These are phyloP conservation scores for Erythrophleum ivorense DNA, from an alignment of 331 rosid species.

Conservation along the genomic window DNA sequence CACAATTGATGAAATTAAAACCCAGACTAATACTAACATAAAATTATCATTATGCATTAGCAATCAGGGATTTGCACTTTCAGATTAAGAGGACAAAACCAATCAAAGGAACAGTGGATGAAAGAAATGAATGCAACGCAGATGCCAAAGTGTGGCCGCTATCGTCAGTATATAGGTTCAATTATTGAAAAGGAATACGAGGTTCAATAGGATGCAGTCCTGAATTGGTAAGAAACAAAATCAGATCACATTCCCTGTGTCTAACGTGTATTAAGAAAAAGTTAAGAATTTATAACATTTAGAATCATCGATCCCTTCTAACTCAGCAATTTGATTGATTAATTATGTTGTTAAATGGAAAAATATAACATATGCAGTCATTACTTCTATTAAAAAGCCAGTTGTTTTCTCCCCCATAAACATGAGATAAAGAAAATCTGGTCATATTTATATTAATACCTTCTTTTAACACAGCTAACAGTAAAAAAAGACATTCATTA, in stretches of 20 bases:
- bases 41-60: background rate
- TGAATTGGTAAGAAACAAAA: too few relatives aligned
- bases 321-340: background rate
- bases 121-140: background rate
- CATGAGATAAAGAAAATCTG: background rate
- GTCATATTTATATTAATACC: background rate
- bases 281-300: too few relatives aligned
- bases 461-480: background rate
- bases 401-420: background rate
- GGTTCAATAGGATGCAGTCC: background rate
- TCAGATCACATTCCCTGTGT: too few relatives aligned
- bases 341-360: background rate
- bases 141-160: background rate
- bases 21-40: background rate
- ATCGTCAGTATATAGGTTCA: background rate
- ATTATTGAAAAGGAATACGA: background rate
- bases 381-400: slow-evolving; percentile 1
- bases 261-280: too few relatives aligned
- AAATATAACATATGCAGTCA: background rate
- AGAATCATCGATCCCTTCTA: too few relatives aligned
- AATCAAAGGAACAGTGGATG: background rate
- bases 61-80: background rate
- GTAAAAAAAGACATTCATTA: background rate
- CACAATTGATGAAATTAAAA: background rate
- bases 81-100: background rate